Evolutionary conservation across 1,284 basidiomycete genomes (phyloP).

Genomic region (Ceratobasidium sp.): DNA sequence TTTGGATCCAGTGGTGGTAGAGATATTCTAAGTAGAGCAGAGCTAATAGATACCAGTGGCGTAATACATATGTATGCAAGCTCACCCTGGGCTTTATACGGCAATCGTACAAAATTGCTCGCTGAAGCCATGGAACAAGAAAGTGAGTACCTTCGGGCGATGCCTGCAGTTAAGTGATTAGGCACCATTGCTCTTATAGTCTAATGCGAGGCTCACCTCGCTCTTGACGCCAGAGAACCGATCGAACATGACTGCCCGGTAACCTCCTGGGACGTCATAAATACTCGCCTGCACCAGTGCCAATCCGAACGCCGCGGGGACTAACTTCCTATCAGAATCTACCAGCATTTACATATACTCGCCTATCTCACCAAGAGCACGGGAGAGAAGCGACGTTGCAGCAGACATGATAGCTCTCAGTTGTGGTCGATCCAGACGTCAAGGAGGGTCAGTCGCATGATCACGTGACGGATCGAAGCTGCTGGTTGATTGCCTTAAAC

Average conservation of each 20-base stretch:
- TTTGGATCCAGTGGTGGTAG: constrained; percentile 95
- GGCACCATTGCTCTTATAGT: background rate
- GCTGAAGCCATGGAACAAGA: constrained; percentile 93
- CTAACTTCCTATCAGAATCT: constrained; percentile 55
- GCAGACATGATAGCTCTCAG: constrained; percentile 14
- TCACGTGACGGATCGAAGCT: constrained; percentile 1
- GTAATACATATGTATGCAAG: constrained; percentile 33
- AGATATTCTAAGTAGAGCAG: constrained; percentile 79
- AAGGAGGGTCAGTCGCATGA: background rate
- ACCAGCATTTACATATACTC: background rate
- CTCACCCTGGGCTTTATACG: constrained; percentile 93
- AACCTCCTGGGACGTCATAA: constrained; percentile 94
- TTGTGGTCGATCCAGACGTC: constrained; percentile 14
- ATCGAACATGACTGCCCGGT: constrained; percentile 98
- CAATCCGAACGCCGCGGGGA: constrained; percentile 77
- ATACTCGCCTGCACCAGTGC: constrained; percentile 78
- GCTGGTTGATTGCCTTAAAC: background rate
- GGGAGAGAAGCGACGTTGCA: constrained; percentile 20
- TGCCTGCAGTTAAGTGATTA: constrained; percentile 62
- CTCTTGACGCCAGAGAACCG: constrained; percentile 93
- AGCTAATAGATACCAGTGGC: background rate
- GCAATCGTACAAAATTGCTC: constrained; percentile 97
- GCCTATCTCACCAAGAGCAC: constrained; percentile 19
- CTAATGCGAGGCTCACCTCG: constrained; percentile 59
- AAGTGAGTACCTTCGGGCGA: constrained; percentile 97